These are phyloP conservation scores for Phytopythium aichiense DNA, from an alignment of 352 stramenopile genomes.

Conservation along the genomic window DNA sequence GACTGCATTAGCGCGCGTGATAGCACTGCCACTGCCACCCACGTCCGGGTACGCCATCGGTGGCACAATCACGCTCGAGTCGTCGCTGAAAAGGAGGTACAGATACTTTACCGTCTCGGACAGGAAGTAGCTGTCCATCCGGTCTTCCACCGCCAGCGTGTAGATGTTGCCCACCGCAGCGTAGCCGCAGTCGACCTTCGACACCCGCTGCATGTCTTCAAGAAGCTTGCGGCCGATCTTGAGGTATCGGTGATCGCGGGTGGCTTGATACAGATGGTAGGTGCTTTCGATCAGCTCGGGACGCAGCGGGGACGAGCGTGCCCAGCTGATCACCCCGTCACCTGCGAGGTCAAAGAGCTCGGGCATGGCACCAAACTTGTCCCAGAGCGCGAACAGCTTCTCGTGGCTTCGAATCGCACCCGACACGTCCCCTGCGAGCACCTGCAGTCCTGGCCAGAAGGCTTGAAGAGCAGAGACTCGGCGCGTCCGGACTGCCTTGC, in stretches of 20 bases:
- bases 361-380: constrained; percentile 93
- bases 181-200: constrained; percentile 90
- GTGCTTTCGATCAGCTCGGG: constrained; percentile 97
- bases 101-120: constrained; percentile 99
- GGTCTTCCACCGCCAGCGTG: constrained; percentile 89
- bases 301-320: constrained; percentile 88
- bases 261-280: constrained; percentile 94
- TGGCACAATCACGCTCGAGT: constrained; percentile 69
- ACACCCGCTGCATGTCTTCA: constrained; percentile 85
- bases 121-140: constrained; percentile 99
- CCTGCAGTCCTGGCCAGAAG: constrained; percentile 96
- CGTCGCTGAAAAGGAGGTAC: constrained; percentile 97
- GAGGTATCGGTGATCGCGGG: constrained; percentile 84
- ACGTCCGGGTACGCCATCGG: constrained; percentile 11
- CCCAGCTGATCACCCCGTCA: constrained; percentile 69
- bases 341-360: constrained; percentile 90
- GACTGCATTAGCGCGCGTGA: not conserved
- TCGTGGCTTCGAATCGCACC: constrained; percentile 90
- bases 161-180: constrained; percentile 90
- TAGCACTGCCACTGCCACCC: not conserved
- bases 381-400: constrained; percentile 93
- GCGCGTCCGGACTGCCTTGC: constrained; percentile 44
- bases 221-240: constrained; percentile 88
- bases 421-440: constrained; percentile 91
- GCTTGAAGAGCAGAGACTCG: constrained; percentile 90